Evolutionary conservation across 768 basidiomycete genomes (phyloP).

Genomic region (Phanerodontia chrysosporium): DNA sequence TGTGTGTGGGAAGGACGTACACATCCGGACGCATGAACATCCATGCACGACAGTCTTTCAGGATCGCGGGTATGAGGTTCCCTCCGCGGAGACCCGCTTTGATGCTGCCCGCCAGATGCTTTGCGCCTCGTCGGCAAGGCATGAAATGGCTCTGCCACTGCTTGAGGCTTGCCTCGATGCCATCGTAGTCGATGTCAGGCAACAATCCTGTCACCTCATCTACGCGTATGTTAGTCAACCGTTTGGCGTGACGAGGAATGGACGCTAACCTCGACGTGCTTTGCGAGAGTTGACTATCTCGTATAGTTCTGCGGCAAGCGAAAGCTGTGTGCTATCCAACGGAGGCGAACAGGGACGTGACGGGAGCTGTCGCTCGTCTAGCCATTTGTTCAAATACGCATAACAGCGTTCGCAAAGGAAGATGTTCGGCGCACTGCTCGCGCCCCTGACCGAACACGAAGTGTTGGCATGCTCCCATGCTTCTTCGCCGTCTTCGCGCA

Average conservation of each 20-base stretch:
- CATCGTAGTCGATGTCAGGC: constrained; percentile 7
- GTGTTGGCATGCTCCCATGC: background rate
- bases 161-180: constrained; percentile 2
- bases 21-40: constrained; percentile 10
- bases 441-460: background rate
- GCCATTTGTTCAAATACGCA: background rate
- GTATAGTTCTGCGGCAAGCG: constrained; percentile 8
- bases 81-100: background rate
- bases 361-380: background rate
- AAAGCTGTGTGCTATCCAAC: background rate
- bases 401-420: constrained; percentile 7
- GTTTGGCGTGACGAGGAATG: too few species aligned
- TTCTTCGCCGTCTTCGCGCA: background rate
- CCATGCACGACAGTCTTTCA: constrained; percentile 7
- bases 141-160: constrained; percentile 7
- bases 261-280: background rate
- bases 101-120: background rate
- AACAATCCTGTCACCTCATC: background rate
- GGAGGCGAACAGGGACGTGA: background rate
- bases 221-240: background rate
- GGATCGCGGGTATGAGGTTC: constrained; percentile 2
- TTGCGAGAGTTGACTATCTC: constrained; percentile 7
- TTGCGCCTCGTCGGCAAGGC: background rate
- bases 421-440: constrained; percentile 2
- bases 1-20: background rate